A percentile compares a stretch with the other conserved stretches of the same genome.
phyloP scores from a whole-genome alignment of 2,329 filamentous ascomycete genomes.

The Grosmannia serpens region DNA sequence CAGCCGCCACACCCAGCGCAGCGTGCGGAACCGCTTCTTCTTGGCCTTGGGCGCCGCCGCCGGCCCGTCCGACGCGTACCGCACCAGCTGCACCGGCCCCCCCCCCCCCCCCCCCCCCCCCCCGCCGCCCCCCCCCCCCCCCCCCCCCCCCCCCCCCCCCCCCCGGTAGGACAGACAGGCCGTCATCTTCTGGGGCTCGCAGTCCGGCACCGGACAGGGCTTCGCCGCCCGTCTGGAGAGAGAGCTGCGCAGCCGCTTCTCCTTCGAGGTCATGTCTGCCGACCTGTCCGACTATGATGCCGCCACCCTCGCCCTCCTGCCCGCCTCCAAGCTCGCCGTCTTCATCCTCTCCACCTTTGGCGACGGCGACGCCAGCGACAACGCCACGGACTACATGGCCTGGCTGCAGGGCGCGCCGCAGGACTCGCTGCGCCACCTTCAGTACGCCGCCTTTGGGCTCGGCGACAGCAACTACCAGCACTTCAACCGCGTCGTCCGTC shows the following conservation, averaged over 20 bases:
- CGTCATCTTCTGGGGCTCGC: conserved; percentile 17
- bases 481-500: conserved; percentile 23
- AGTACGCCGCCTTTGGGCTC: conserved; percentile 25
- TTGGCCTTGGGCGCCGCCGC: too few species aligned
- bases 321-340: conserved; percentile 18
- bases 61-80: too few species aligned
- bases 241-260: conserved; percentile 11
- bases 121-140: too few species aligned
- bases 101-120: too few species aligned
- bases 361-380: conserved; percentile 29
- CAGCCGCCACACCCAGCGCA: too few species aligned
- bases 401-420: conserved; percentile 14
- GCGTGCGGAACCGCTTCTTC: too few species aligned
- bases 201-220: conserved; percentile 32
- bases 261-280: conserved; percentile 25
- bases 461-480: conserved; percentile 27
- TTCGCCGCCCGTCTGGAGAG: conserved; percentile 26
- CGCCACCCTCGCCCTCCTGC: conserved; percentile 21
- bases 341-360: conserved; percentile 28
- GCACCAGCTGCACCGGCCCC: too few species aligned
- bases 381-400: conserved; percentile 20
- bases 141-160: too few species aligned
- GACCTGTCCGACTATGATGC: conserved; percentile 28
- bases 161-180: not conserved
- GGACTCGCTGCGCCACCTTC: conserved; percentile 13